Percentiles rank a stretch among this genome's conserved stretches.
Conservation (phyloP, 495 filamentous ascomycete species). For the Pseudomonodictys pantanalensis region DNA sequence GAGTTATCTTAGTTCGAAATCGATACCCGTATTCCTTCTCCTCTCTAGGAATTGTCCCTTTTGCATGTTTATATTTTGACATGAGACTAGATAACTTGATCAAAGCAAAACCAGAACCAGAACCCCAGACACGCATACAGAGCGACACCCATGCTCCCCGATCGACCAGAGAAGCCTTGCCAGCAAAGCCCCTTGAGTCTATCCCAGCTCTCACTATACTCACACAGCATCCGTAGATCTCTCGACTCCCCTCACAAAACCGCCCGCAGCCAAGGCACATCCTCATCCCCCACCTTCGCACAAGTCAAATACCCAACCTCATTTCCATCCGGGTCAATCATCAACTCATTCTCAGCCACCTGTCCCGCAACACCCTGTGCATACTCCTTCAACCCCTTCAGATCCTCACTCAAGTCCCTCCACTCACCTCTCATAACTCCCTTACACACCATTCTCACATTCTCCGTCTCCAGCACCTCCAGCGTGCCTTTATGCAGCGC, state of each 20-base stretch:
- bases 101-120: background rate
- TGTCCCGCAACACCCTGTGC: slow-evolving; percentile 27
- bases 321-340: slow-evolving; percentile 29
- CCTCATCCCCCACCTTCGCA: slow-evolving; percentile 16
- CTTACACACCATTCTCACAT: slow-evolving; percentile 4
- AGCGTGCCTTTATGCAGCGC: slow-evolving; percentile 20
- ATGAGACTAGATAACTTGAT: too few species aligned
- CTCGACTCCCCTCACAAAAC: too few species aligned
- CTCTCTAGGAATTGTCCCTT: background rate
- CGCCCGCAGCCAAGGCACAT: slow-evolving; percentile 27
- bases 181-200: background rate
- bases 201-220: too few species aligned
- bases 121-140: background rate
- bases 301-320: slow-evolving; percentile 35
- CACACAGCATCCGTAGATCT: too few species aligned
- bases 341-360: slow-evolving; percentile 24
- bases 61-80: too few species aligned
- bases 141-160: background rate
- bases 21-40: slow-evolving; percentile 5
- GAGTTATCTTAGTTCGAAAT: background rate
- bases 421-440: slow-evolving; percentile 10
- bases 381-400: slow-evolving; percentile 31
- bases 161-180: background rate
- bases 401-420: slow-evolving; percentile 16
- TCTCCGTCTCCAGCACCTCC: slow-evolving; percentile 26